Evolutionary conservation across 176 grass and related monocot genomes (phyloP), one percentile per base, ranked within the genome.

Genomic region (Saccharum spontaneum): DNA sequence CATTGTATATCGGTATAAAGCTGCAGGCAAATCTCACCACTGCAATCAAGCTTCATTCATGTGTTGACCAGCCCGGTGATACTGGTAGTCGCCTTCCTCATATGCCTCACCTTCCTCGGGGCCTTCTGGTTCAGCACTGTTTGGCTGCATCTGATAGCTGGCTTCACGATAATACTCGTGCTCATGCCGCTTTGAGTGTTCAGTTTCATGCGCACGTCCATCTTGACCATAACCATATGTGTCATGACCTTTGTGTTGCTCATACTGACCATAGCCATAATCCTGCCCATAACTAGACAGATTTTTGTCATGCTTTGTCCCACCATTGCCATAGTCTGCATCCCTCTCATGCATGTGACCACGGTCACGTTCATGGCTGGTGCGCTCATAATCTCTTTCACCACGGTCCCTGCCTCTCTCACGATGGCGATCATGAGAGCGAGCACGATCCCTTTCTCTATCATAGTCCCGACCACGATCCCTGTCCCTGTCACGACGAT

Each of bases 91-190:
- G 26, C 90, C 91, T 77, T 95, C 96, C 62, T 95, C 96, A 1
- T 86, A 91, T 38, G 96, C 96, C 86, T 98, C 96, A 0, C 96
- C 96, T 84, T 94, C 96, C 73, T 98, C 96, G 40, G 88, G 96
- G 44, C 87, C 87, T 70, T 98, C 96, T 77, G 84, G 66, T 85
- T 85, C 89, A 76, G 64, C 74, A 83, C 76, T 75, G 63, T 50
- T 84, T 34, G 81, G 69, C 62, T 84, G 88, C n/a, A 14, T 33
- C 15, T 86, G 82, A 83, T 92, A 81, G 67, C 76, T 52, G 3
- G 44, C 13, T 69, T 81, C 9, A 55, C 60, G 67, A 44, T 87
- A 88, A 37, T 92, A 86, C 54, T 86, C 88, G 5, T 54, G 75
- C 9, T 89, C 89, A 74, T 81, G 88, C 46, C 66, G 41, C 79